Evolutionary conservation across 805 yeast genomes (phyloP), one percentile per base, ranked within the genome.

Genomic region (Sporopachydermia quercuum): DNA sequence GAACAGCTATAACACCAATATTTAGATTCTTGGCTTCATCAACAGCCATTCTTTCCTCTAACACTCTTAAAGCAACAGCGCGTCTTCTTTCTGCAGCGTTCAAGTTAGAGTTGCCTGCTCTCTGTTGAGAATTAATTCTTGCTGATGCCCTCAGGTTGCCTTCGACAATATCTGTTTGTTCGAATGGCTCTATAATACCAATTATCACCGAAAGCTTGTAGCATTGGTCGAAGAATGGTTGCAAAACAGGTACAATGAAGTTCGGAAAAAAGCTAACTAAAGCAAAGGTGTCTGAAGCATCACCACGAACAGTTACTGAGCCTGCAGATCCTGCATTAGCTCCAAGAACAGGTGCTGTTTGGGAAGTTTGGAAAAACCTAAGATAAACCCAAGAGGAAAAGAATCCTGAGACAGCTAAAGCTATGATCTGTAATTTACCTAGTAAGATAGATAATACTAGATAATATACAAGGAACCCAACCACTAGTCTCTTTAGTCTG

Each of bases 261-360:
- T 66, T 74, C 1, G 96, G 96, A 73, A 87, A 87, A 55, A 87
- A 84, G 49, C 79, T 78, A 19, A 78, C 76, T 45, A 87, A 66
- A 41, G 82, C 76, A 63, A 87, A 87, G 1, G 89, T 80, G 48
- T 87, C 96, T 0, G 91, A 77, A 0, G 96, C 94, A 56, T 86
- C 96, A 33, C 96, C 96, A 18, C 70, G 57, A 6, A 76, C 30
- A 8, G n/a, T 59, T 16, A 65, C 53, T 23, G 47, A 13, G 41
- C 51, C 50, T 19, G 46, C 38, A 23, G 47, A 17, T 18, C 35
- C 19, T 43, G 41, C 38, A 39, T 30, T 30, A 14, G 18, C 11
- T n/a, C 36, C 18, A 14, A 77, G 59, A n/a, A 65, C 54, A 36
- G 74, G 76, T 41, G 73, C 79, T 16, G 62, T 55, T n/a, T 63